phyloP scores from a whole-genome alignment of 1,284 basidiomycete species.

The Gymnopus androsaceus region DNA sequence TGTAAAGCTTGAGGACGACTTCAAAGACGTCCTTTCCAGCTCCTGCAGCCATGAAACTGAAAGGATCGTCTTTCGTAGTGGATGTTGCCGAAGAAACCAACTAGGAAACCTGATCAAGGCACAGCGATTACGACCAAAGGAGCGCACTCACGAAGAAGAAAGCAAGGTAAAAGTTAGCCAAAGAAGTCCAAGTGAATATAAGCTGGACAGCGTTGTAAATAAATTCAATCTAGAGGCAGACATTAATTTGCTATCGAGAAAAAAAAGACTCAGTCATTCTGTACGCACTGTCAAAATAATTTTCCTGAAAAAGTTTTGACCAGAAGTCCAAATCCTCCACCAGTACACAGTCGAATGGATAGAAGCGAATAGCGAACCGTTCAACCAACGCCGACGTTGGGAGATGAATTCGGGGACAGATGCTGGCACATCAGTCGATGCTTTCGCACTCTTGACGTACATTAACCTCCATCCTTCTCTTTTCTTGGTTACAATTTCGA shows the following conservation, averaged over 20 bases:
- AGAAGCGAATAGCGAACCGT: slow-evolving; percentile 85
- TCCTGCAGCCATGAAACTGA: slow-evolving; percentile 72
- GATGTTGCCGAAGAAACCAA: slow-evolving; percentile 78
- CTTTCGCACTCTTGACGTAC: slow-evolving; percentile 91
- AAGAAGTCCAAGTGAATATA: slow-evolving; percentile 81
- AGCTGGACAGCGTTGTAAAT: slow-evolving; percentile 81
- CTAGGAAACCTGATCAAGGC: slow-evolving; percentile 34
- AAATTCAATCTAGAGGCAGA: slow-evolving; percentile 62
- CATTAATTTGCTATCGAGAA: not conserved
- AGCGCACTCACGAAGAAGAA: slow-evolving; percentile 75
- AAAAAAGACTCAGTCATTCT: not conserved
- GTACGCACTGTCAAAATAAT: slow-evolving; percentile 65
- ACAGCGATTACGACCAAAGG: not conserved
- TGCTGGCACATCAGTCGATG: slow-evolving; percentile 86
- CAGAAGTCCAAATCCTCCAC: slow-evolving; percentile 88
- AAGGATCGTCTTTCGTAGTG: slow-evolving; percentile 60
- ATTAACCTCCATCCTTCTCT: slow-evolving; percentile 81
- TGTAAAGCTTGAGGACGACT: slow-evolving; percentile 82
- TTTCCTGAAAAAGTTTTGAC: slow-evolving; percentile 85
- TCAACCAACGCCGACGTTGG: slow-evolving; percentile 88
- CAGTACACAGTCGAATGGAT: slow-evolving; percentile 86
- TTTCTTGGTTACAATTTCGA: slow-evolving; percentile 96
- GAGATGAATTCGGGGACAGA: slow-evolving; percentile 86
- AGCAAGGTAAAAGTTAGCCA: slow-evolving; percentile 82
- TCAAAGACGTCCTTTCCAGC: slow-evolving; percentile 80